A percentile compares a stretch with the other conserved stretches of the same genome.
Conservation (phyloP, 345 rosid species). For the Rhodomyrtus tomentosa region DNA sequence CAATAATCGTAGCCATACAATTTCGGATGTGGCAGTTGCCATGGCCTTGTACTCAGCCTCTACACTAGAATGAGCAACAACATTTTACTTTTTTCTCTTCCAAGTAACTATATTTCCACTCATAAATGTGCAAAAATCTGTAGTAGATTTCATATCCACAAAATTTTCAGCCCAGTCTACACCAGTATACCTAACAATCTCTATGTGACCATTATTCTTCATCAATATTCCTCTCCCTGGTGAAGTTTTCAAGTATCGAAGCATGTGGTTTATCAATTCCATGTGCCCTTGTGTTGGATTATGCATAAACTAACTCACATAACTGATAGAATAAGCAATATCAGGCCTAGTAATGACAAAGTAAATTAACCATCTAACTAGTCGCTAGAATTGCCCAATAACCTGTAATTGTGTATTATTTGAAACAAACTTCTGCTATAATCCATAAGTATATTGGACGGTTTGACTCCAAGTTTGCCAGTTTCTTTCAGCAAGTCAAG, state of each 20-base stretch:
- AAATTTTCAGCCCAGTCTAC: background rate
- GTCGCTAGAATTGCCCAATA: no score
- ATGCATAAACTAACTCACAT: background rate
- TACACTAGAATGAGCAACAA: no score
- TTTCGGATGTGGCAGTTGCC: no score
- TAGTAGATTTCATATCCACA: no score
- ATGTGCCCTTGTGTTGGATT: background rate
- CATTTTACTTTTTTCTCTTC: no score
- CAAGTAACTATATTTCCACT: no score
- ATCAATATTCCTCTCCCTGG: background rate
- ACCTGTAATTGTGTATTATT: background rate
- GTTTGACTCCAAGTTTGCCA: background rate
- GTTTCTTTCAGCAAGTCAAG: background rate
- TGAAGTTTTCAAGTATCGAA: background rate
- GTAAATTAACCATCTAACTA: background rate
- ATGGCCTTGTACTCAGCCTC: no score
- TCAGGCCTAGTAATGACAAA: background rate
- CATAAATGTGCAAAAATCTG: no score
- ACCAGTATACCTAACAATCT: background rate
- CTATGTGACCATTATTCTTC: background rate
- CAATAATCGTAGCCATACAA: no score
- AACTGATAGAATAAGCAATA: background rate
- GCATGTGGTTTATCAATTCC: background rate
- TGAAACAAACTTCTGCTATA: background rate
- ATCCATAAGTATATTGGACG: background rate